phyloP scores from a whole-genome alignment of 2,329 filamentous ascomycete species.

The Daldinia eschscholtzii region DNA sequence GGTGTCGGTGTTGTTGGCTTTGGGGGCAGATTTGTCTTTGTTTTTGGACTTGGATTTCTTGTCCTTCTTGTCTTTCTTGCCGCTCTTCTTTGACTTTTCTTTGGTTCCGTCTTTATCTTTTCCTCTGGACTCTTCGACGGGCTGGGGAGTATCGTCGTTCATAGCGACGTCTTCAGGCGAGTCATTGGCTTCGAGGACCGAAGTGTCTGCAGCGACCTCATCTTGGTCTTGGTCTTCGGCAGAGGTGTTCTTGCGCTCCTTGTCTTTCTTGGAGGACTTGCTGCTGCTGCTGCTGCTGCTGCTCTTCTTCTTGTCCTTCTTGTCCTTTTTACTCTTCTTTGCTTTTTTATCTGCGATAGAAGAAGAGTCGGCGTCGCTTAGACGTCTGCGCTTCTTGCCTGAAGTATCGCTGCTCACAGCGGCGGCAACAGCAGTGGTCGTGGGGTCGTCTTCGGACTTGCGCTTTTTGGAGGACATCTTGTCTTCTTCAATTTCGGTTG shows the following conservation, averaged over 20 bases:
- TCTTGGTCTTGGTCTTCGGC: constrained; percentile 22
- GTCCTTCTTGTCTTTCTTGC: constrained; percentile 48
- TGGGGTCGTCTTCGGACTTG: constrained; percentile 49
- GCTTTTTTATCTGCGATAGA: constrained; percentile 38
- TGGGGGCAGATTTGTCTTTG: constrained; percentile 4
- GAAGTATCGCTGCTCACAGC: constrained; percentile 30
- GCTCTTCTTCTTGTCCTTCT: constrained; percentile 40
- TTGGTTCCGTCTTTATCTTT: constrained; percentile 38
- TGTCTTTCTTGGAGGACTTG: constrained; percentile 41
- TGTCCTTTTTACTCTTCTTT: constrained; percentile 45
- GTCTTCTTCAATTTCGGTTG: neutral
- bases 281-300: no score
- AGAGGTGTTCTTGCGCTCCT: constrained; percentile 27
- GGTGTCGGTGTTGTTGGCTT: constrained; percentile 11
- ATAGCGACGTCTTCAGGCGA: constrained; percentile 17
- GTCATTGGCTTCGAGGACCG: constrained; percentile 25
- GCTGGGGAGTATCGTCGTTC: neutral
- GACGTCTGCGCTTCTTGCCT: constrained; percentile 49
- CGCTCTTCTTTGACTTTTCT: constrained; percentile 51
- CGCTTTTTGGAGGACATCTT: constrained; percentile 48
- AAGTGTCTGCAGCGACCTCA: constrained; percentile 6
- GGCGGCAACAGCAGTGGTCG: constrained; percentile 25
- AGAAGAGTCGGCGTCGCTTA: constrained; percentile 38
- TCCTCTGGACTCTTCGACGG: constrained; percentile 18
- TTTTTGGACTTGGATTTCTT: constrained; percentile 45